A percentile compares a stretch with the other conserved stretches of the same genome.
Evolutionary conservation across 176 grass and related monocot species (phyloP).

Genomic region (Cymbopogon citratus): DNA sequence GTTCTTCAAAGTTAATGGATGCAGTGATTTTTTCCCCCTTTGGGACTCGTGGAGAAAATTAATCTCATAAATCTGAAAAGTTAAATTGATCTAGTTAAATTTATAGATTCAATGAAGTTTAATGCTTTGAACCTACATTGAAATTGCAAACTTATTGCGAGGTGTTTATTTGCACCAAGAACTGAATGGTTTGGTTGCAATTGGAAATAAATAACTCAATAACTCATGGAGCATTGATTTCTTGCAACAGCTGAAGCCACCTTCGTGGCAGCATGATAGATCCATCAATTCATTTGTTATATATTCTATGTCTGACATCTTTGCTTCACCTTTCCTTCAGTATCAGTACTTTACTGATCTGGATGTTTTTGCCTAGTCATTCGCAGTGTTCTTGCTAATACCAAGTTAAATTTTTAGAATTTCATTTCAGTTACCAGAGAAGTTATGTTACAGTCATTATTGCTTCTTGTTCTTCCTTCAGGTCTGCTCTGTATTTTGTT

Average conservation of each 20-base stretch:
- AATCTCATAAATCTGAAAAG: neutral
- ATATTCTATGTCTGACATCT: neutral
- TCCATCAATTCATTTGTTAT: neutral
- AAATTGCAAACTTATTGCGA: too few relatives aligned
- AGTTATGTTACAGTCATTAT: conserved; percentile 29
- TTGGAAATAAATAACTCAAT: conserved; percentile 13
- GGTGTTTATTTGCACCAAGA: neutral
- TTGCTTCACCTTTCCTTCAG: conserved; percentile 12
- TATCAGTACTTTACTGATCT: conserved; percentile 3
- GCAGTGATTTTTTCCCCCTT: neutral
- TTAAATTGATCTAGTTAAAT: neutral
- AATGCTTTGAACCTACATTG: neutral
- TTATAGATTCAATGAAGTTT: neutral
- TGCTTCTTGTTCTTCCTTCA: conserved; percentile 25
- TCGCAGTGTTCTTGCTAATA: conserved; percentile 11
- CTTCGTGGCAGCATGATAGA: neutral
- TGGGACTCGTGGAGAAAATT: neutral
- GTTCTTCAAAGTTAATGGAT: too few relatives aligned
- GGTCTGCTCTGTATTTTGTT: conserved; percentile 87
- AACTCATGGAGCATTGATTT: neutral
- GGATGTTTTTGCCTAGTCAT: neutral
- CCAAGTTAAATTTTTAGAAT: conserved; percentile 19
- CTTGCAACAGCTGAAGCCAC: neutral
- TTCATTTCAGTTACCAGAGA: conserved; percentile 6
- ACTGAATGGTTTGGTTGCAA: neutral